These are phyloP conservation scores for Fusarium hostae DNA, from an alignment of 2,329 filamentous ascomycete genomes.

Conservation along the genomic window DNA sequence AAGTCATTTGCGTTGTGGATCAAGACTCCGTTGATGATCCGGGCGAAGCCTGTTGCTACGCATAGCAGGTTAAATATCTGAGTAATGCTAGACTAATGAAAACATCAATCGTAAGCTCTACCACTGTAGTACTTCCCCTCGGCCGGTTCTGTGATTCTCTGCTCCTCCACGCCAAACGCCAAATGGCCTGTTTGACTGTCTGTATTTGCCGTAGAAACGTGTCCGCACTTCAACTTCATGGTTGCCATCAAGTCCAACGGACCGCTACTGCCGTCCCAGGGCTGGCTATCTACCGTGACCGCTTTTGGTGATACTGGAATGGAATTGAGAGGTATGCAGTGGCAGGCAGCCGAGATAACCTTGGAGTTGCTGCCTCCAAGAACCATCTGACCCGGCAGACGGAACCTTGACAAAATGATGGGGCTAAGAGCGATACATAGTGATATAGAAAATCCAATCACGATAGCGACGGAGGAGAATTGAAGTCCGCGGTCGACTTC, in stretches of 20 bases:
- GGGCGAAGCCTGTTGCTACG: background rate
- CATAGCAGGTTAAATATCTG: background rate
- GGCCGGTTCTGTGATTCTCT: fast-evolving
- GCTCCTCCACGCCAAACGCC: background rate
- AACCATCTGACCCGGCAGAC: background rate
- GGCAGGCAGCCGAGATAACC: background rate
- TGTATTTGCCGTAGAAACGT: fast-evolving
- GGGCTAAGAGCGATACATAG: fast-evolving
- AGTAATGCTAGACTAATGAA: fast-evolving
- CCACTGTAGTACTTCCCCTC: background rate
- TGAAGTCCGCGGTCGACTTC: background rate
- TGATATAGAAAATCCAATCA: background rate
- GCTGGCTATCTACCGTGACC: too few species aligned
- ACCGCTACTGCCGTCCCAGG: too few species aligned
- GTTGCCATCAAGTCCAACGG: background rate
- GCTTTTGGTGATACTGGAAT: too few species aligned
- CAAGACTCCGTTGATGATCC: slow-evolving; percentile 10
- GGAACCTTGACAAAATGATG: background rate
- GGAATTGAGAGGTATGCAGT: too few species aligned
- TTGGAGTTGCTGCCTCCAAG: background rate
- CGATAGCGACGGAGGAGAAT: background rate
- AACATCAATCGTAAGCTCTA: fast-evolving
- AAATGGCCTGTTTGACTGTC: background rate
- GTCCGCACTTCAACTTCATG: background rate
- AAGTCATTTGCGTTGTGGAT: slow-evolving; percentile 7